Evolutionary conservation across 768 basidiomycete genomes (phyloP).

Genomic region (Leucogyrophana mollusca): DNA sequence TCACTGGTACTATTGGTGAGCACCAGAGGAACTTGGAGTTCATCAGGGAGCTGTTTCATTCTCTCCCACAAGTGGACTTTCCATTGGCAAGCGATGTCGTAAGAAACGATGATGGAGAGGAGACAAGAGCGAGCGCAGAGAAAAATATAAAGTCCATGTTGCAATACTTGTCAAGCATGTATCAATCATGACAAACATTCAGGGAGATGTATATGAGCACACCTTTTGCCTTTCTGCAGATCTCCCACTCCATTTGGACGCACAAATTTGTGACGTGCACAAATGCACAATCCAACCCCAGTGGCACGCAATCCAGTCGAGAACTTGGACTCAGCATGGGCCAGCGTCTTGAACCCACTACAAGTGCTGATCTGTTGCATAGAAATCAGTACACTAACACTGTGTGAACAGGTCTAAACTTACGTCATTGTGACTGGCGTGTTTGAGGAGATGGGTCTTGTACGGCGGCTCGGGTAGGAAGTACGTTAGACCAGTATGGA

Average conservation of each 20-base stretch:
- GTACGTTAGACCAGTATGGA: constrained; percentile 22
- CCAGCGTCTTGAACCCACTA: constrained; percentile 27
- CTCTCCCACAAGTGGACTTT: constrained; percentile 6
- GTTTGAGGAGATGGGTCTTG: constrained; percentile 18
- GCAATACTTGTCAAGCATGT: constrained; percentile 25
- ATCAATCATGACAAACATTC: neutral
- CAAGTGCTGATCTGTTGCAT: constrained; percentile 27
- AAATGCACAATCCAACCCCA: constrained; percentile 28
- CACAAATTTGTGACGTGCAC: constrained; percentile 30
- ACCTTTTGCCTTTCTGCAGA: constrained; percentile 21
- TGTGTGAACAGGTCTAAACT: neutral
- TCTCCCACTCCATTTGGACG: constrained; percentile 20
- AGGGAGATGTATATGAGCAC: neutral
- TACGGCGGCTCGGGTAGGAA: constrained; percentile 25
- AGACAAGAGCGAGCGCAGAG: neutral
- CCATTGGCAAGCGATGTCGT: constrained; percentile 23
- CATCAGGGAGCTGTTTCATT: neutral
- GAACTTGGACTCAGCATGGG: constrained; percentile 14
- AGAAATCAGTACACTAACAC: constrained; percentile 3
- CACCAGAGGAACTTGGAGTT: no score
- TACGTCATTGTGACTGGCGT: constrained; percentile 19
- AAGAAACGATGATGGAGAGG: constrained; percentile 10
- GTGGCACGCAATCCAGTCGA: constrained; percentile 21
- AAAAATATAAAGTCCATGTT: constrained; percentile 38
- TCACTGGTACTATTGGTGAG: no score